phyloP scores from a whole-genome alignment of 352 stramenopile genomes.

The Pythium brassicae region DNA sequence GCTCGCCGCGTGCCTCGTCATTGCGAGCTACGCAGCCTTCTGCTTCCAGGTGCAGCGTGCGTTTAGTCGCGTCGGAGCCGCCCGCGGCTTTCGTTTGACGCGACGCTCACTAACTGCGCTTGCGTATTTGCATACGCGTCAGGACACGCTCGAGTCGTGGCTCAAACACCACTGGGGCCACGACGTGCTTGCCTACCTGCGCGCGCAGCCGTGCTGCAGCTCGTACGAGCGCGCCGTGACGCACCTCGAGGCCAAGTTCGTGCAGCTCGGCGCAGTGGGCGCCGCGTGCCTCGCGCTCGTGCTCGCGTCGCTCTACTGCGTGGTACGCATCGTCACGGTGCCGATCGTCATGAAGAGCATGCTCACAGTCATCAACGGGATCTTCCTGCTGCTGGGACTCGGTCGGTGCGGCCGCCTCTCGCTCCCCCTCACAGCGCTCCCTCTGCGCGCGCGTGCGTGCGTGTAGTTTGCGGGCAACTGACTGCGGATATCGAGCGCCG shows the following conservation, averaged over 20 bases:
- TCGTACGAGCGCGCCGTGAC: constrained; percentile 46
- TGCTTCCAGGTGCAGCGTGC: constrained; percentile 34
- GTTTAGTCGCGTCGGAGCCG: not conserved
- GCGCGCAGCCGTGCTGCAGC: constrained; percentile 41
- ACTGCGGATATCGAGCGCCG: too few relatives aligned
- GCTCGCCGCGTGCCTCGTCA: constrained; percentile 53
- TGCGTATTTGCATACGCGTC: not conserved
- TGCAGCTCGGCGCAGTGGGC: constrained; percentile 44
- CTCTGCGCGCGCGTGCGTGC: too few relatives aligned
- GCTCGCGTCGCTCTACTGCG: constrained; percentile 66
- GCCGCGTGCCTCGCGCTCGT: constrained; percentile 41
- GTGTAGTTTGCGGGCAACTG: not conserved
- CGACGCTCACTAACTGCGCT: not conserved
- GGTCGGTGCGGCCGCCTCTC: constrained; percentile 8
- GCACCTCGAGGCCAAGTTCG: constrained; percentile 47
- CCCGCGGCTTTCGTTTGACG: not conserved
- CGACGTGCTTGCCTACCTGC: constrained; percentile 36
- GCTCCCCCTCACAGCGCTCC: not conserved
- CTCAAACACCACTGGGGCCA: constrained; percentile 74
- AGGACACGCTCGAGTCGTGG: constrained; percentile 55
- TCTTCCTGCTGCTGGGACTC: constrained; percentile 59
- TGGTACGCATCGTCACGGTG: constrained; percentile 81
- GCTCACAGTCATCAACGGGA: constrained; percentile 67
- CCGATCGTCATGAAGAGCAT: constrained; percentile 85
- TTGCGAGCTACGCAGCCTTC: constrained; percentile 59